Base-by-base conservation (phyloP, 768 basidiomycete genomes). In the Chalciporus pseudorubinellus region DNA sequence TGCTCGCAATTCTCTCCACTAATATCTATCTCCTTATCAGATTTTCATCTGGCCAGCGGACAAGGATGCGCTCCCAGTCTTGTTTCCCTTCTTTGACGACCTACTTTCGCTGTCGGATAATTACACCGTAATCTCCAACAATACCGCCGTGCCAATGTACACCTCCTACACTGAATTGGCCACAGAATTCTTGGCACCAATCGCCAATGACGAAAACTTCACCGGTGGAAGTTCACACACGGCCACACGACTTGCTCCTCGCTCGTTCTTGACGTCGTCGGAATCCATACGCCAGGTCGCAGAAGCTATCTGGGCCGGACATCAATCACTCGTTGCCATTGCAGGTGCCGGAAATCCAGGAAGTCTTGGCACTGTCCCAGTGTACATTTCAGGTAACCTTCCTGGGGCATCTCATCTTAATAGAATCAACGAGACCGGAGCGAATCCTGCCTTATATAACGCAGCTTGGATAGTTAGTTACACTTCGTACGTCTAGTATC, bases 371-470 rank as follows among this genome's bases (percentile, higher is more conserved):
- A 20, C 2, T 6, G 8, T 9, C 49, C 38, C 3, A 3, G 45
- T 34, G 2, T 33, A 43, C 21, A 16, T 62, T 8, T 52, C 53
- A 19, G 60, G 53, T 3, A 45, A 50, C 28, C 50, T 63, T 50
- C 29, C 60, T 1, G 46, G 52, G 39, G 46, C 43, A 6, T 56
- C 50, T 20, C 44, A 38, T 16, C 34, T 36, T 7, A 48, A 51
- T 5, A 53, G 19, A 19, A 49, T 42, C 11, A 53, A 62, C n/a
- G 53, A 51, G 28, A 57, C 60, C 1, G 60, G 48, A 1, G 60
- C 53, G 0, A 62, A 62, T 36, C 61, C 61, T 10, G 58, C 50
- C 13, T 41, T 57, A 5, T 63, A 63, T n/a, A 44, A 50, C 7
- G 54, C 52, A 9, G 38, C 61, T 1, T 57, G 55, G 54, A 50